Evolutionary conservation across 2,329 filamentous ascomycete species (phyloP), one percentile per base, ranked within the genome.

Genomic region (Alternaria gansuensis): DNA sequence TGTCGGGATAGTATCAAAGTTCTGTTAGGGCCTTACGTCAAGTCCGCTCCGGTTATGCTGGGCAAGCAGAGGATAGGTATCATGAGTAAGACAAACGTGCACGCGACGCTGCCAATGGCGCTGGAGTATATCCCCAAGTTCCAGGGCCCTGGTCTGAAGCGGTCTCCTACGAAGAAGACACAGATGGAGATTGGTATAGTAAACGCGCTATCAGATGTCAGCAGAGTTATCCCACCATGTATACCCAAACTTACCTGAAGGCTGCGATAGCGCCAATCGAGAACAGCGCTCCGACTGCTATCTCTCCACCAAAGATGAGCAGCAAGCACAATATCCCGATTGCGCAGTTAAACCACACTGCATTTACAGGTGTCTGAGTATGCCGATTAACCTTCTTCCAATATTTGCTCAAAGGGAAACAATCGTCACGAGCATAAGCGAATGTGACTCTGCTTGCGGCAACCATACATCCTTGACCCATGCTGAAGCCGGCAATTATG

Each of bases 381-480:
- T 77, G 71, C 2, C 70, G 67, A 75, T 91, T 88, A 50, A 91
- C 87, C 24, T 78, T 71, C 67, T 85, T 86, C 80, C 87, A 88
- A 67, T 82, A 81, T 0, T 76, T 76, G 5, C 85, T 87, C 5
- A 85, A 69, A 0, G 88, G 88, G 70, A 91, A 89, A 71, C 87
- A 89, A 66, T 86, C 88, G 68, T 91, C 89, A 33, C 89, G 86
- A 17, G 89, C 88, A 75, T 91, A 91, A 14, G 88, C 89, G 68
- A 89, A 92, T 1, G 88, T 89, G 43, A 90, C 88, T 46, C 89
- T 83, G 23, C 85, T 88, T 5, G 84, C 84, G 7, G 84, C 83
- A 36, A 91, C 85, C 86, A 90, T 90, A 72, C 88, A 90, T 2
- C 88, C 89, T 73, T 91, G 88, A 5, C 89, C 89, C 86, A 91